phyloP scores from a whole-genome alignment of 1,284 basidiomycete species.

The Agaricales sp. region DNA sequence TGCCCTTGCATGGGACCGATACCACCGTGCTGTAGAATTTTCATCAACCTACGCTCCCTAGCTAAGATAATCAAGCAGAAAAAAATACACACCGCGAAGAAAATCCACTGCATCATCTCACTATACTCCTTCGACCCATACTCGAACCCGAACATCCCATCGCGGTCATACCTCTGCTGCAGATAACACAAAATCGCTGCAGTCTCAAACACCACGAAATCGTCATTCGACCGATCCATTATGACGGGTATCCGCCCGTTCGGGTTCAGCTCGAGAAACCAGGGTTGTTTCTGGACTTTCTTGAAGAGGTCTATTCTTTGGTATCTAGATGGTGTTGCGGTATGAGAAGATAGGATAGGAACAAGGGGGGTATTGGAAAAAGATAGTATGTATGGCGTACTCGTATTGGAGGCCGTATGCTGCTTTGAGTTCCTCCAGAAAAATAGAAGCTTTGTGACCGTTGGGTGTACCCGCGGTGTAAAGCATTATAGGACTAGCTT shows the following conservation, averaged over 20 bases:
- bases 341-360: no score
- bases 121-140: slow-evolving; percentile 31
- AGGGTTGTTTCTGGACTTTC: slow-evolving; percentile 30
- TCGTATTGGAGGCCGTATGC: slow-evolving; percentile 55
- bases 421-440: slow-evolving; percentile 62
- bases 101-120: slow-evolving; percentile 18
- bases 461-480: slow-evolving; percentile 63
- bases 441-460: slow-evolving; percentile 50
- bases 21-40: background rate
- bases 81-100: background rate
- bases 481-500: slow-evolving; percentile 49
- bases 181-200: slow-evolving; percentile 53
- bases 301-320: background rate
- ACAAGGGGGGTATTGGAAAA: no score
- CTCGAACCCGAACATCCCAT: slow-evolving; percentile 41
- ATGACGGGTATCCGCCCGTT: slow-evolving; percentile 56
- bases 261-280: slow-evolving; percentile 45
- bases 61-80: background rate
- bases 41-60: background rate
- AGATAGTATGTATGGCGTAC: slow-evolving; percentile 19
- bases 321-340: no score
- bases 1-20: background rate
- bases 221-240: slow-evolving; percentile 29
- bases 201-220: slow-evolving; percentile 47
- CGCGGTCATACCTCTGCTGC: slow-evolving; percentile 38